These are phyloP conservation scores for Trichomonas vaginalis DNA, from an alignment of 208 protist species.

Conservation along the genomic window DNA sequence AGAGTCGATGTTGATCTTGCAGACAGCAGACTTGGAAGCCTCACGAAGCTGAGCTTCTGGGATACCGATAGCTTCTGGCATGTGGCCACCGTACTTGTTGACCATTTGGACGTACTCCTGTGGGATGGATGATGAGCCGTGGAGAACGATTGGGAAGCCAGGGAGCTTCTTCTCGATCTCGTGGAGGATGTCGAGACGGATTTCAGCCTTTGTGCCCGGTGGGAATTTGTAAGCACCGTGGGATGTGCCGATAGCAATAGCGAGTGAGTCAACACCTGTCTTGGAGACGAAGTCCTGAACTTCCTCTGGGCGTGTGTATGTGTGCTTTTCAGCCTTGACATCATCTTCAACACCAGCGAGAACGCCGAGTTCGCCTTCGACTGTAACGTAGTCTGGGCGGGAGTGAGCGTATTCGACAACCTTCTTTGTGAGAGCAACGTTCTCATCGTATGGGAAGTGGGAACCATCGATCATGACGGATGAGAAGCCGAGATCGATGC, in stretches of 20 bases:
- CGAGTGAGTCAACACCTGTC: constrained; percentile 39
- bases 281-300: constrained; percentile 29
- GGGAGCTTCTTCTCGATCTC: constrained; percentile 22
- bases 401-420: constrained; percentile 39
- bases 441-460: constrained; percentile 34
- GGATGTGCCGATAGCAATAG: constrained; percentile 41
- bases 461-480: constrained; percentile 47
- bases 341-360: constrained; percentile 7
- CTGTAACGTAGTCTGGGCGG: constrained; percentile 29
- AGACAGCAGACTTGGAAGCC: background rate
- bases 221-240: constrained; percentile 47
- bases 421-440: constrained; percentile 39
- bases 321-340: background rate
- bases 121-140: constrained; percentile 21
- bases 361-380: constrained; percentile 35
- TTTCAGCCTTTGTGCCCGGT: background rate
- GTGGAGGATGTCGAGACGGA: constrained; percentile 32
- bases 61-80: constrained; percentile 35
- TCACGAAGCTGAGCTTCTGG: constrained; percentile 33
- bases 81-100: constrained; percentile 40
- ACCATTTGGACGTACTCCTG: constrained; percentile 25
- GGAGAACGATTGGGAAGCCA: constrained; percentile 14
- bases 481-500: constrained; percentile 37
- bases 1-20: constrained; percentile 34
- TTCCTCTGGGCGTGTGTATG: constrained; percentile 20